Conservation (phyloP, 129 eudicot genomes). For the Ambrosia trifida region DNA sequence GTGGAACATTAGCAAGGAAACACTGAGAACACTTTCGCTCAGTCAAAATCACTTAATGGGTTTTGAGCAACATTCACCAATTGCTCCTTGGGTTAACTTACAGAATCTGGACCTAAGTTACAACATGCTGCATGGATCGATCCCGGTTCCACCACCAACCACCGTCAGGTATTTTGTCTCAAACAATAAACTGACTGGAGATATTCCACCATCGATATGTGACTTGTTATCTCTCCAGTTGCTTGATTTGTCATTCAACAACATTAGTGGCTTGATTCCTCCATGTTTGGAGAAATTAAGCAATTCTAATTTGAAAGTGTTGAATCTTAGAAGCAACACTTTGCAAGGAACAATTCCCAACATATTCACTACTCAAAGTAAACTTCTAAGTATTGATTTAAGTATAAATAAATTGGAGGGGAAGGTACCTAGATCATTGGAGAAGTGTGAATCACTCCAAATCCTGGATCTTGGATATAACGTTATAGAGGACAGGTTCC, state of each 20-base stretch:
- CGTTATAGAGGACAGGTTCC: slow-evolving; percentile 23
- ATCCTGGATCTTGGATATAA: slow-evolving; percentile 34
- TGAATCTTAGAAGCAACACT: slow-evolving; percentile 25
- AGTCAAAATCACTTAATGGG: background rate
- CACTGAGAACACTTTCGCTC: background rate
- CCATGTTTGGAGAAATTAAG: slow-evolving; percentile 25
- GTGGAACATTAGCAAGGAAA: slow-evolving; percentile 16
- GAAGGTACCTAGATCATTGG: slow-evolving; percentile 26
- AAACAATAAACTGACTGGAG: slow-evolving; percentile 18
- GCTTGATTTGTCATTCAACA: slow-evolving; percentile 32
- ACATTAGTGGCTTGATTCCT: slow-evolving; percentile 31
- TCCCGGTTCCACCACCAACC: slow-evolving; percentile 18
- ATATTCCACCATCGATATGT: slow-evolving; percentile 29
- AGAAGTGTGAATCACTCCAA: slow-evolving; percentile 22
- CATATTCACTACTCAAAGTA: slow-evolving; percentile 8
- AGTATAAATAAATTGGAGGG: slow-evolving; percentile 31
- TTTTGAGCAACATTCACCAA: slow-evolving; percentile 15
- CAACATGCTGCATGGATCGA: slow-evolving; percentile 24
- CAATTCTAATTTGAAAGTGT: slow-evolving; percentile 1
- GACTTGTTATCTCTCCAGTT: background rate
- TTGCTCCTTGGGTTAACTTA: slow-evolving; percentile 30
- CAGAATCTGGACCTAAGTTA: slow-evolving; percentile 8
- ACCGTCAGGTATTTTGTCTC: background rate
- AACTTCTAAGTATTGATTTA: slow-evolving; percentile 16
- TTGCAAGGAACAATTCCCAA: slow-evolving; percentile 34